Evolutionary conservation across 306 rosid genomes (phyloP).

Genomic region (Senna tora): DNA sequence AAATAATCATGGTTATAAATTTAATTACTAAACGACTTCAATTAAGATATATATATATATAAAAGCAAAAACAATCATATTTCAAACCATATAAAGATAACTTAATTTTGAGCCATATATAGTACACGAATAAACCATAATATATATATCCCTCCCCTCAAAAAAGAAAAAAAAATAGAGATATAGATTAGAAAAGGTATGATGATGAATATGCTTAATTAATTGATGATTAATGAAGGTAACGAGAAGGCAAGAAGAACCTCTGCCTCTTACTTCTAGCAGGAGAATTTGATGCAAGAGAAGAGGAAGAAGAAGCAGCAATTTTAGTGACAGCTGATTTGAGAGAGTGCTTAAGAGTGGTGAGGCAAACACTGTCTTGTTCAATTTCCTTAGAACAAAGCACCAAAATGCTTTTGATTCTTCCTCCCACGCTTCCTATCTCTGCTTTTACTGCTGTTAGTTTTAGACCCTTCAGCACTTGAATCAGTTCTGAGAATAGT

Average conservation of each 20-base stretch:
- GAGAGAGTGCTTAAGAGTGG: constrained; percentile 76
- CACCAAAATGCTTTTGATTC: constrained; percentile 73
- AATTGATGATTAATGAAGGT: constrained; percentile 39
- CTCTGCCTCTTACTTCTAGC: constrained; percentile 94
- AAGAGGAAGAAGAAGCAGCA: constrained; percentile 62
- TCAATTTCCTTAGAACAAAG: constrained; percentile 72
- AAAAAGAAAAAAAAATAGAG: too few species aligned
- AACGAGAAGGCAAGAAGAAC: constrained; percentile 83
- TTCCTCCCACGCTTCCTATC: constrained; percentile 82
- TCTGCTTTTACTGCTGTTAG: constrained; percentile 83
- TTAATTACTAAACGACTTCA: too few species aligned
- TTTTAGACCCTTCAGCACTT: constrained; percentile 67
- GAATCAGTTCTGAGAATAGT: constrained; percentile 79
- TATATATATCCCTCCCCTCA: too few species aligned
- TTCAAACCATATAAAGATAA: too few species aligned
- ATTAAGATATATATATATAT: too few species aligned
- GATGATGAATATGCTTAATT: too few species aligned
- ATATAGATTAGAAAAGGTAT: too few species aligned
- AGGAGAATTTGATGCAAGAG: constrained; percentile 55
- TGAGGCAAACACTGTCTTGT: constrained; percentile 57
- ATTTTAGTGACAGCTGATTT: constrained; percentile 65
- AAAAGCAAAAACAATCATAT: too few species aligned
- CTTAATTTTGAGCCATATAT: too few species aligned
- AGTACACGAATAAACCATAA: too few species aligned
- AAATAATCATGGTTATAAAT: too few species aligned